Conservation (phyloP, 23 red algal species). For the Gracilaria gracilis region DNA sequence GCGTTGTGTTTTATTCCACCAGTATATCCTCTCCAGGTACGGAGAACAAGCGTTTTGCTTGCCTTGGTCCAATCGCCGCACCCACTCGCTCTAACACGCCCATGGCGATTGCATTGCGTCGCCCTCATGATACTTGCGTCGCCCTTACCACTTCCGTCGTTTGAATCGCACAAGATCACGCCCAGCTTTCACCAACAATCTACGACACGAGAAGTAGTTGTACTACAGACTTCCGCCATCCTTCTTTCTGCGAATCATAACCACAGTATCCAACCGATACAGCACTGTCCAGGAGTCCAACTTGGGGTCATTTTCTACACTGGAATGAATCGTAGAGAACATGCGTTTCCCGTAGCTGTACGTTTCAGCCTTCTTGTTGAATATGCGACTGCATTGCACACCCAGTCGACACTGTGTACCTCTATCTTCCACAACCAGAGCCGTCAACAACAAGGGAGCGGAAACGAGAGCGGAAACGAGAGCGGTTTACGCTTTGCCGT, state of each 20-base stretch:
- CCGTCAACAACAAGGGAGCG: constrained; percentile 13
- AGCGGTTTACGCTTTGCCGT: constrained; percentile 20
- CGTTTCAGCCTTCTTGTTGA: constrained; percentile 19
- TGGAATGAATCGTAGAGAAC: constrained; percentile 54
- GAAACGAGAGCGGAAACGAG: constrained; percentile 30
- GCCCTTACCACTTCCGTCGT: constrained; percentile 6
- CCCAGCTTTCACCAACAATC: constrained; percentile 22
- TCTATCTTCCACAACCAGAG: background rate
- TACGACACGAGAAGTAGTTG: constrained; percentile 53
- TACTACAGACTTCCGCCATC: too few species aligned
- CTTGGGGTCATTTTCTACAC: constrained; percentile 8
- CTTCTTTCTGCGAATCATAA: too few species aligned
- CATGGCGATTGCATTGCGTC: too few species aligned
- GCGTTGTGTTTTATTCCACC: too few species aligned
- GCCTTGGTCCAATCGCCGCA: constrained; percentile 1
- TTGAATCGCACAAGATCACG: constrained; percentile 10
- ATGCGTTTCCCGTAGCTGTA: constrained; percentile 4
- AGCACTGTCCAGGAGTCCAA: constrained; percentile 43
- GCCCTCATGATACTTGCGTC: background rate
- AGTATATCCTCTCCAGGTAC: constrained; percentile 26
- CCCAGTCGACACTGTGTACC: constrained; percentile 6
- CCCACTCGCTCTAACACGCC: background rate
- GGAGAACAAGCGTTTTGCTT: constrained; percentile 46
- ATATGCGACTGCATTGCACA: constrained; percentile 48
- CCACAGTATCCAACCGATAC: constrained; percentile 25